Evolutionary conservation across 2,329 filamentous ascomycete genomes (phyloP), one percentile per base, ranked within the genome.

Genomic region (Volutella citrinella): DNA sequence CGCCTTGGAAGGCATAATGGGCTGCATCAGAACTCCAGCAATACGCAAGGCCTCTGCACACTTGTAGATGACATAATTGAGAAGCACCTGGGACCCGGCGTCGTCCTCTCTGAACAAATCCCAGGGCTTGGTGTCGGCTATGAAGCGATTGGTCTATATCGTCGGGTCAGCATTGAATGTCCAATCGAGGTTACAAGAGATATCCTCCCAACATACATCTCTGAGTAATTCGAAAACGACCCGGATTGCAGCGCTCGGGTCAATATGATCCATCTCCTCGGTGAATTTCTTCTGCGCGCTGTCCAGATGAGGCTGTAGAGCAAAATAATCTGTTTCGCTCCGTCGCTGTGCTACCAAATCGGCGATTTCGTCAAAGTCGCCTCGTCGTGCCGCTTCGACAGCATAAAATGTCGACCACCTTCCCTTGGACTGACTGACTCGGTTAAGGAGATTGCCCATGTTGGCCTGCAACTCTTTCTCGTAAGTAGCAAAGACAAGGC

Each of bases 1-100:
- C 28, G 87, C 76, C 60, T 94, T 95, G 24, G 67, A 70, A 0
- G 93, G 93, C 75, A 98, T 95, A 54, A 90, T 87, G 2, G 93
- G 89, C 60, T 95, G 90, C 27, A 98, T 67, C 28, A 97, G 68
- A 48, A 98, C 95, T 11, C 82, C 87, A 1, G 73, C 69, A 16
- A 96, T 78, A 22, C 93, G 83, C 28, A 96, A 59, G 5, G 84
- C 76, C 63, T 98, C 93, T 8, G 82, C 76, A 26, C 73, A 70
- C 26, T 84, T 71, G 58, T 78, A 96, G 18, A 98, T 70, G 22
- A 76, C 72, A 48, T 71, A 68, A 45, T 82, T 66, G 12, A 82
- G 63, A 4, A 71, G 60, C 27, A 34, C 54, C 2, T 57, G 61
- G 20, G 61, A 61, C 4, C 57, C 51, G 0, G 51, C 44, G 6